Evolutionary conservation across 441 rosid genomes (phyloP), one percentile per base, ranked within the genome.

Genomic region (Isatis lusitanica): DNA sequence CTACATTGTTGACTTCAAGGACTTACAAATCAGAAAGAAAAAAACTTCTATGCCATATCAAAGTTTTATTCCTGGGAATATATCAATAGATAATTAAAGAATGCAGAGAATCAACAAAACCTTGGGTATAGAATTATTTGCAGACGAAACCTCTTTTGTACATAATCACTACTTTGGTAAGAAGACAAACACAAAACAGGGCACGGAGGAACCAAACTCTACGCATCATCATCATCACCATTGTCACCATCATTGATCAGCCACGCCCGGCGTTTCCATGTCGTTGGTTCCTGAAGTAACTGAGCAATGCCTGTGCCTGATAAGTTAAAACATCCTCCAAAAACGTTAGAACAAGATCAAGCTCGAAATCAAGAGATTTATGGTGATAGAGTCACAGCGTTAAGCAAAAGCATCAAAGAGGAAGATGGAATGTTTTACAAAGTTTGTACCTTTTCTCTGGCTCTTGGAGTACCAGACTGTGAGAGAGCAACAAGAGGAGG

Each of bases 401-500:
- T 8, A 38, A 39, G 4, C 43, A 55, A 33, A 21, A 11, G 13
- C 36, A 68, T 68, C 11, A 39, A 28, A 7, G 3, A 13, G 7
- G 33, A 47, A n/a, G 44, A 62, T 55, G 73, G 35, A 31, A 36
- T 18, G 0, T 17, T 18, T 63, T 2, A 58, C 64, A 66, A 6
- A 55, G 30, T 46, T 28, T 9, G 18, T 77, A 88, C 96, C 96
- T 92, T 94, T 79, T 94, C 99, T 86, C 84, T 92, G 28, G 96
- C 99, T 70, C 99, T 85, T 5, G 97, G 87, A 64, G 97, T 92
- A 79, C 99, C 99, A 11, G 91, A 86, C 71, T 88, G 98, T 2
- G 97, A 90, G 68, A 94, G 82, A 5, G 93, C 97, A 59, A 92
- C 98, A 4, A 94, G 81, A 31, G 98, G 98, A 7, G 99, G 99